Evolutionary conservation across 164 flowering plant species (phyloP).

Genomic region (Buxus sempervirens): DNA sequence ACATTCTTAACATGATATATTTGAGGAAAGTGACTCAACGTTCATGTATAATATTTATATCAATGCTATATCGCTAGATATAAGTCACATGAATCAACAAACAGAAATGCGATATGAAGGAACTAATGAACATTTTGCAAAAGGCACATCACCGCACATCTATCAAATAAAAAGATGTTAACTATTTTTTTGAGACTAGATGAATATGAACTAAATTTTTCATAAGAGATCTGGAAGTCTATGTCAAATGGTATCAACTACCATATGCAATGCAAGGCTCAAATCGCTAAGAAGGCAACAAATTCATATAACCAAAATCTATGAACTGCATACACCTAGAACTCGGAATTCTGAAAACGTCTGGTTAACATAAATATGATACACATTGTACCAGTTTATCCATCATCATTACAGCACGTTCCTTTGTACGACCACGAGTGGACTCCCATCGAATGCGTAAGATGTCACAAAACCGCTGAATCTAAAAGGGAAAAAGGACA

Average conservation of each 20-base stretch:
- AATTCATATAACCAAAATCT: neutral
- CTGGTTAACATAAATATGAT: neutral
- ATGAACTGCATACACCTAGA: neutral
- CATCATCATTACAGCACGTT: constrained; percentile 88
- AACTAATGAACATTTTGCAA: no score
- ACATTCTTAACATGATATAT: no score
- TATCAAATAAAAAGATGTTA: no score
- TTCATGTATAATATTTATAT: no score
- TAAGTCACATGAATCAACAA: no score
- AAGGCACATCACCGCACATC: no score
- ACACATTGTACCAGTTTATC: constrained; percentile 57
- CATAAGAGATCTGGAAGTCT: neutral
- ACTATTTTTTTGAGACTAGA: neutral
- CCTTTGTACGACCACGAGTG: constrained; percentile 80
- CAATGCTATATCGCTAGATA: no score
- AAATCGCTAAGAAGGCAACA: neutral
- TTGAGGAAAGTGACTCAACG: no score
- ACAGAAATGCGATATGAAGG: no score
- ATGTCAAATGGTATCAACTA: neutral
- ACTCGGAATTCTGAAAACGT: neutral
- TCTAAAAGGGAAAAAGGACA: constrained; percentile 38
- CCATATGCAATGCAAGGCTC: neutral
- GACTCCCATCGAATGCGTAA: constrained; percentile 93
- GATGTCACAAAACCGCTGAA: constrained; percentile 56
- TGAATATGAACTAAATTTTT: neutral